A percentile compares a stretch with the other conserved stretches of the same genome.
phyloP scores from a whole-genome alignment of 345 rosid species.

The Draba incana region DNA sequence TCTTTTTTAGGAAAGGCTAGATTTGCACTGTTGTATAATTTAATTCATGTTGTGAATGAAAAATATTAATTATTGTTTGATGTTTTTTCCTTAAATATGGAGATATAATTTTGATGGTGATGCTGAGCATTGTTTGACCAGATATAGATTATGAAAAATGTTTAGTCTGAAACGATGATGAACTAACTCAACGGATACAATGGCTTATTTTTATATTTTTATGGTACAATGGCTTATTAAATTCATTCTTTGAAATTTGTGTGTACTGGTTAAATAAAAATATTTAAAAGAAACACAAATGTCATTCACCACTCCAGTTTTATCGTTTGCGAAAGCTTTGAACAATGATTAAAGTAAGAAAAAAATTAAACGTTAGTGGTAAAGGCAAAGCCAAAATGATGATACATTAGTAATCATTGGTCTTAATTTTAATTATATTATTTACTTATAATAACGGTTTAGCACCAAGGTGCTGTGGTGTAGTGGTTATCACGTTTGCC shows the following conservation, averaged over 20 bases:
- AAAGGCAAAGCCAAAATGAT: background rate
- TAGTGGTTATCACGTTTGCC: conserved; percentile 46
- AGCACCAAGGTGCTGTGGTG: conserved; percentile 24
- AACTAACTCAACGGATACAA: too few relatives aligned
- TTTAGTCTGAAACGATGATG: too few relatives aligned
- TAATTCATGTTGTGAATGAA: too few relatives aligned
- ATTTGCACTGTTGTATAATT: background rate
- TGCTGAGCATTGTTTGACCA: too few relatives aligned
- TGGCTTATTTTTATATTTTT: too few relatives aligned
- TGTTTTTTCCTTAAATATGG: background rate
- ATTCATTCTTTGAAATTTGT: too few relatives aligned
- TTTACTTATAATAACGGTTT: rapidly evolving
- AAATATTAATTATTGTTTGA: too few relatives aligned
- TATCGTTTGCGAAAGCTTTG: background rate
- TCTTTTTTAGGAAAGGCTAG: background rate
- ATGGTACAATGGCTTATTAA: too few relatives aligned
- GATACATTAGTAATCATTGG: too few relatives aligned
- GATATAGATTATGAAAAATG: too few relatives aligned
- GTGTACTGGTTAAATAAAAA: too few relatives aligned
- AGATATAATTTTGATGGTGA: too few relatives aligned
- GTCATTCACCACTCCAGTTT: background rate
- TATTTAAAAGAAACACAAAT: background rate
- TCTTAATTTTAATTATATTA: rapidly evolving
- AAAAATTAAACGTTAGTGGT: background rate
- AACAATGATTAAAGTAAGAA: background rate